These are phyloP conservation scores for Aristolochia contorta DNA, from an alignment of 164 flowering plant species.

Conservation along the genomic window DNA sequence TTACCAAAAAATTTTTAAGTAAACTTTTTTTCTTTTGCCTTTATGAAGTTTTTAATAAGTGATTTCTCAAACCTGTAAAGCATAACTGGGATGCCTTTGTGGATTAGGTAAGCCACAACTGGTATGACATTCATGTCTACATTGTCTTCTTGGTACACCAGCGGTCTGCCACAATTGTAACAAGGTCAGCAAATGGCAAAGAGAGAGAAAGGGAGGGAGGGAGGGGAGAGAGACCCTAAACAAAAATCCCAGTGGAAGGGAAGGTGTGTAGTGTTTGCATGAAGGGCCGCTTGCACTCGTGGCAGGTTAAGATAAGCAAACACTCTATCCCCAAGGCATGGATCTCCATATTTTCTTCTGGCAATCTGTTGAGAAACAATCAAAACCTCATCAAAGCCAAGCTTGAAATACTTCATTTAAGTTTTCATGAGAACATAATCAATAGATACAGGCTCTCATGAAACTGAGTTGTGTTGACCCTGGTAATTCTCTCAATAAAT, in stretches of 20 bases:
- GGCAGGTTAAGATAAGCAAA: conserved; percentile 30
- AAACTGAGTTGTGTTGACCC: too few species aligned
- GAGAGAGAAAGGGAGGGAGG: conserved; percentile 13
- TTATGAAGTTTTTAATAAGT: not conserved
- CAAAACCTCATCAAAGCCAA: not conserved
- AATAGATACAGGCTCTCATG: too few species aligned
- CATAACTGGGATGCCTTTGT: conserved; percentile 24
- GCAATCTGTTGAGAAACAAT: conserved; percentile 14
- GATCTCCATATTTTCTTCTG: conserved; percentile 19
- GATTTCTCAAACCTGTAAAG: conserved; percentile 23
- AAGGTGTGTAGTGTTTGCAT: conserved; percentile 33
- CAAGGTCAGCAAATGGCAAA: not conserved
- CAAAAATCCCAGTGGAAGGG: conserved; percentile 32
- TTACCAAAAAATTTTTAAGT: not conserved
- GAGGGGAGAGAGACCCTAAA: conserved; percentile 21
- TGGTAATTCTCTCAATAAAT: too few species aligned
- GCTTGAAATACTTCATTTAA: too few species aligned
- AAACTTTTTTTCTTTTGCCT: not conserved
- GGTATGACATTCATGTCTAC: conserved; percentile 27
- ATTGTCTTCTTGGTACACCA: conserved; percentile 25
- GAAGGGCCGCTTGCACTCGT: conserved; percentile 29
- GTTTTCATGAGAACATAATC: too few species aligned
- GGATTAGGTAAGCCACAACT: conserved; percentile 18
- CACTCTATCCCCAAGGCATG: conserved; percentile 28
- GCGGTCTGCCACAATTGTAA: conserved; percentile 21